Evolutionary conservation across 192 early-diverging fungal genomes (phyloP).

Genomic region (Mortierella alpina): DNA sequence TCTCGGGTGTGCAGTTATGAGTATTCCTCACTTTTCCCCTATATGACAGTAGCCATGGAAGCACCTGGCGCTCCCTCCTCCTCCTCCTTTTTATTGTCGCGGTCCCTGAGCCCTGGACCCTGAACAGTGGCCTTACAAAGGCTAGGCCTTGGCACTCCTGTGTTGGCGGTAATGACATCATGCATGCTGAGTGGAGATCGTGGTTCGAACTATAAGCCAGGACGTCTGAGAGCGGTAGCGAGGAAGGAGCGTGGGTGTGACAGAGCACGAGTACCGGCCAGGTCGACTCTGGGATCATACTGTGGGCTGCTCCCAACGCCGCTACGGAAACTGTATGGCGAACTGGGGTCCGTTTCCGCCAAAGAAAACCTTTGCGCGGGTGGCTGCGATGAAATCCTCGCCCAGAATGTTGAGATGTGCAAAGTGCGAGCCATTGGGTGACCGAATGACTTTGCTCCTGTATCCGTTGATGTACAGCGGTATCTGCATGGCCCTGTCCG

Average conservation of each 20-base stretch:
- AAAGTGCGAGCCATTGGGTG: constrained; percentile 27
- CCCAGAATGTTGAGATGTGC: constrained; percentile 34
- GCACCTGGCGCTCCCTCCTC: too few species aligned
- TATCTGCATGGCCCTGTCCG: neutral
- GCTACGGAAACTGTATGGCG: constrained; percentile 16
- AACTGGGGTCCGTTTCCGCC: constrained; percentile 2
- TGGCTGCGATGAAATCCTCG: constrained; percentile 15
- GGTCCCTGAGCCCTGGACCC: too few species aligned
- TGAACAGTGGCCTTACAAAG: too few species aligned
- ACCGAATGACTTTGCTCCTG: neutral
- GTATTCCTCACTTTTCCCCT: too few species aligned
- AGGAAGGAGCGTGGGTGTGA: neutral
- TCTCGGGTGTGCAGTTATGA: too few species aligned
- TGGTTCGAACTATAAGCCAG: neutral
- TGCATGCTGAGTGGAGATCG: too few species aligned
- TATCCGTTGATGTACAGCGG: constrained; percentile 31
- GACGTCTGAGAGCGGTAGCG: neutral
- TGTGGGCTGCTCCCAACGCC: neutral
- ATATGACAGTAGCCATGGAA: too few species aligned
- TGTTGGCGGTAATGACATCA: too few species aligned
- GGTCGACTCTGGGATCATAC: too few species aligned
- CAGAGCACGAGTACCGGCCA: too few species aligned
- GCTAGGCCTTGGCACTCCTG: too few species aligned
- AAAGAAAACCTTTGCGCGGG: constrained; percentile 4
- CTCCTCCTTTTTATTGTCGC: too few species aligned